These are phyloP conservation scores for Penicillium samsonianum DNA, from an alignment of 495 filamentous ascomycete species.

Conservation along the genomic window DNA sequence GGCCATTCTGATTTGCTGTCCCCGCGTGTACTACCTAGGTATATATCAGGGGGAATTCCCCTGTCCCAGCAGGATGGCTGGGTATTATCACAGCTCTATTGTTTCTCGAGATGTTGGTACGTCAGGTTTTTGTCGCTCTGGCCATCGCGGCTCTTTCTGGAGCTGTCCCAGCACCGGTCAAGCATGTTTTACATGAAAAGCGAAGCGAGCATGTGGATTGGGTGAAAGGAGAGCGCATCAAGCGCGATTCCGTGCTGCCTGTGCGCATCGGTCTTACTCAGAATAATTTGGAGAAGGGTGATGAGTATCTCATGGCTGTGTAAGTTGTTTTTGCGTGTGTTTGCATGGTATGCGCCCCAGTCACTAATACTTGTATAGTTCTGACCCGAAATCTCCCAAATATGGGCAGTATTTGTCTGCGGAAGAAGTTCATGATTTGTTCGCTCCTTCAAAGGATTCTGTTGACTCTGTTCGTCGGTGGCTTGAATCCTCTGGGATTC, in stretches of 20 bases:
- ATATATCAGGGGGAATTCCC: conserved; percentile 4
- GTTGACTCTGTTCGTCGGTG: conserved; percentile 46
- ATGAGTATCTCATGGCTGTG: conserved; percentile 33
- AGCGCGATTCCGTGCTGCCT: conserved; percentile 29
- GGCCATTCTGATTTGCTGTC: neutral
- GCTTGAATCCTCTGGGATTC: conserved; percentile 52
- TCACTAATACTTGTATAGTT: conserved; percentile 49
- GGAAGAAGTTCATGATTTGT: conserved; percentile 56
- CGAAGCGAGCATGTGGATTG: conserved; percentile 32
- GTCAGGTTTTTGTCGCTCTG: conserved; percentile 29
- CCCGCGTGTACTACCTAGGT: neutral
- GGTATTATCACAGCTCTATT: neutral
- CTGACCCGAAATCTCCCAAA: conserved; percentile 57
- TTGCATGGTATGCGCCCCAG: conserved; percentile 18
- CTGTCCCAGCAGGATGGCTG: neutral
- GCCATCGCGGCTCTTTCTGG: conserved; percentile 31
- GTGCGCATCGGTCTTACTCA: conserved; percentile 35
- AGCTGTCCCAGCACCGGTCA: conserved; percentile 36
- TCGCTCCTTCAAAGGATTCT: conserved; percentile 52
- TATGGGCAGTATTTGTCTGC: conserved; percentile 66
- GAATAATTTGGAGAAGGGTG: conserved; percentile 33
- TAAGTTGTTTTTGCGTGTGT: conserved; percentile 8
- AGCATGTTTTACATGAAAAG: conserved; percentile 47
- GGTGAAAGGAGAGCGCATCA: conserved; percentile 35
- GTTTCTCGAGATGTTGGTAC: conserved; percentile 20